phyloP scores from a whole-genome alignment of 805 yeast genomes.

The Kuraishia cidri region DNA sequence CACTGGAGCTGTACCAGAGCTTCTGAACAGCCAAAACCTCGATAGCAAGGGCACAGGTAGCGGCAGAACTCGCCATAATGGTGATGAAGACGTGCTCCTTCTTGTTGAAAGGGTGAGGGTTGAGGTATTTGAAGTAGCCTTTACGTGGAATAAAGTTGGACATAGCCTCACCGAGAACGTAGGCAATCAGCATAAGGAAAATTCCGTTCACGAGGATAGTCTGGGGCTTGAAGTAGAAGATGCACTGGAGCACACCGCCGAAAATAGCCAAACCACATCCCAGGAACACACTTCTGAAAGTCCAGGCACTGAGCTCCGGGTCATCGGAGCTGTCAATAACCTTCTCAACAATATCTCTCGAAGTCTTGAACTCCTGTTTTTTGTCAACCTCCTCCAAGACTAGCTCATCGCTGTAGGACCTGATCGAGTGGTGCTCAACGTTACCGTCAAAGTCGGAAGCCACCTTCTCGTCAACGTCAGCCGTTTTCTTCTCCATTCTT shows the following conservation, averaged over 20 bases:
- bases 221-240: slow-evolving; percentile 25
- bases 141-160: slow-evolving; percentile 16
- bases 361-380: background rate
- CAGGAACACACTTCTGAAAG: slow-evolving; percentile 22
- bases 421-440: too few species aligned
- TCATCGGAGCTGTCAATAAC: slow-evolving; percentile 23
- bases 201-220: slow-evolving; percentile 22
- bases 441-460: too few species aligned
- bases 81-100: slow-evolving; percentile 57
- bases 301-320: slow-evolving; percentile 25
- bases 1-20: slow-evolving; percentile 33
- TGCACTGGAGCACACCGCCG: slow-evolving; percentile 23
- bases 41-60: slow-evolving; percentile 45
- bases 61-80: slow-evolving; percentile 39
- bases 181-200: slow-evolving; percentile 21
- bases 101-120: slow-evolving; percentile 55
- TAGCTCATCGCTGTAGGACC: too few species aligned
- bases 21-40: slow-evolving; percentile 44
- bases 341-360: slow-evolving; percentile 9
- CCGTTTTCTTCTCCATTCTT: too few species aligned
- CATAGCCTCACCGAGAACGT: slow-evolving; percentile 19
- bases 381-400: background rate
- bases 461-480: too few species aligned
- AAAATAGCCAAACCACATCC: slow-evolving; percentile 23
- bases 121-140: slow-evolving; percentile 20